These are phyloP conservation scores for Globisporangium ultimum DNA, from an alignment of 352 stramenopile genomes.

Conservation along the genomic window DNA sequence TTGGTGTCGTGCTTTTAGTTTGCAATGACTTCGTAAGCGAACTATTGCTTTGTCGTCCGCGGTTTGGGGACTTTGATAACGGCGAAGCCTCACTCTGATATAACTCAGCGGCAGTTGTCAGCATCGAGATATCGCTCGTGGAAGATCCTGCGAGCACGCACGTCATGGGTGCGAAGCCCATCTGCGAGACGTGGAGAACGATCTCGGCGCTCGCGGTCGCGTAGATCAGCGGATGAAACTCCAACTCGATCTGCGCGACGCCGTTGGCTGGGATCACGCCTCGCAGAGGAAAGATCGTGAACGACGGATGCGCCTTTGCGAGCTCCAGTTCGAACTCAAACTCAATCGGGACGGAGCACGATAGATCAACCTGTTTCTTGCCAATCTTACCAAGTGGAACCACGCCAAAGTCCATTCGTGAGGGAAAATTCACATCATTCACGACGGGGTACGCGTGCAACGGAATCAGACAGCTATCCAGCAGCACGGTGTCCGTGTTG, in stretches of 20 bases:
- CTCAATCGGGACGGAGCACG: conserved; percentile 81
- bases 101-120: neutral
- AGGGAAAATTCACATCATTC: conserved; percentile 74
- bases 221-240: conserved; percentile 65
- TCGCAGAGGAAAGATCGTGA: conserved; percentile 66
- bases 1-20: conserved; percentile 1
- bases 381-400: conserved; percentile 48
- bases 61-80: neutral
- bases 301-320: conserved; percentile 61
- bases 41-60: neutral
- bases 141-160: conserved; percentile 69
- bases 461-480: conserved; percentile 59
- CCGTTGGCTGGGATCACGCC: conserved; percentile 75
- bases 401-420: conserved; percentile 79
- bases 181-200: conserved; percentile 70
- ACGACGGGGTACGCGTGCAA: conserved; percentile 87
- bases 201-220: conserved; percentile 68
- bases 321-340: conserved; percentile 86
- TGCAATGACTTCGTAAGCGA: neutral
- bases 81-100: neutral
- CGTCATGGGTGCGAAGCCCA: conserved; percentile 62
- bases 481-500: conserved; percentile 32
- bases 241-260: conserved; percentile 57
- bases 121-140: conserved; percentile 19
- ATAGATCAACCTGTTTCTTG: conserved; percentile 37